Base-by-base conservation (phyloP, 352 stramenopile species). In the Aphanomyces invadans region DNA sequence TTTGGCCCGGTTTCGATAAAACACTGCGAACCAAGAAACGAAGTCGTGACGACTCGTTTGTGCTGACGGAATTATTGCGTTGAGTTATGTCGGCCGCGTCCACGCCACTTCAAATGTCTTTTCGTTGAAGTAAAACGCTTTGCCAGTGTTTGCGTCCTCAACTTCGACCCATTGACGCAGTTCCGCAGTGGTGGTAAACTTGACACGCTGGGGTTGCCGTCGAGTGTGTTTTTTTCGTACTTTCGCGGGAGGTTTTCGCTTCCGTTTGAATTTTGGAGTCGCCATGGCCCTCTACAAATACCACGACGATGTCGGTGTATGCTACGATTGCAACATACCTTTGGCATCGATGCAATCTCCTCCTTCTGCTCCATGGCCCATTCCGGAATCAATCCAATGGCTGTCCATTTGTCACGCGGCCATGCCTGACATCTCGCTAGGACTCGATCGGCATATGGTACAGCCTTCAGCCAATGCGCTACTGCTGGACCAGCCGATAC, bases 111-210 rank as follows among this genome's bases (percentile, higher is more conserved):
- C 62, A 17, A 56, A 68, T 0, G 55, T 76, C 21, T 74, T 65
- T 62, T 76, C 65, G 46, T 78, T 73, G 54, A 65, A 73, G 52
- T 70, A 74, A 54, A 70, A 72, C 1, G 53, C 44, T 15, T 74
- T 61, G 19, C 62, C n/a, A 0, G 42, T 61, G n/a, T 74, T 62
- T 7, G 51, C 19, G 17, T 74, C 70, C 0, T 28, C 42, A 12
- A 74, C n/a, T 51, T 52, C 28, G 19, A 29, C 17, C 65, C 68
- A 74, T 12, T 67, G 19, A 17, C 42, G 45, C 42, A 67, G 21
- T 28, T 67, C 60, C 4, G 60, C 60, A 17, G 60, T 67, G 2
- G 60, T 44, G 9, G 15, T n/a, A 12, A 52, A 33, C 15, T 52
- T 25, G 26, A 56, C 29, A 12, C 25, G 11, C 31, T 32, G 29